Base-by-base conservation (phyloP, 257 asterid species). In the Striga asiatica region DNA sequence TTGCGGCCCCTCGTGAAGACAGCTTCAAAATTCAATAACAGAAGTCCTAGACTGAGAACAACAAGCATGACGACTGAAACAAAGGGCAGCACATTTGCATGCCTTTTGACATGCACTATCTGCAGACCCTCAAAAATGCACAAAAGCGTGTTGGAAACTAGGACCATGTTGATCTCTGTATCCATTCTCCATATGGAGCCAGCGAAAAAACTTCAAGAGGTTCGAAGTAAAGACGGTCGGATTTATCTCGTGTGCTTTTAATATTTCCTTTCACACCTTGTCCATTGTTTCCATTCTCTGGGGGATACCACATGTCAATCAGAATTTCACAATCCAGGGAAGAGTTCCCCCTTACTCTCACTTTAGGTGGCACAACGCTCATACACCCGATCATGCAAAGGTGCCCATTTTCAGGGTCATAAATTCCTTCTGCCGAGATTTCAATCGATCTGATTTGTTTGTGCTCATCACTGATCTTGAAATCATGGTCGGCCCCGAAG, bases 321-420 rank as follows among this genome's bases (percentile, higher is more conserved):
- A 72, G 67, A 73, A 85, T 58, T 66, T 81, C 84, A 74, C 96
- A 85, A 74, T 83, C 96, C 51, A 72, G 29, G 8, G 81, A 77
- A 24, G 56, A 52, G 54, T 78, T 74, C 51, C 54, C 54, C 64
- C 58, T 55, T 21, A 29, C 17, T 63, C 62, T 67, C 48, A n/a
- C 64, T 42, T 58, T 53, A 65, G 69, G 70, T 14, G 79, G 71
- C 47, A 66, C 70, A 11, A 71, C 69, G 46, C 65, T 76, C 88
- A 82, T 74, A 66, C 96, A 89, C 19, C 96, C 97, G 68, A 61
- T 60, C 95, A 89, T 81, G 78, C 95, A 89, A 58, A 86, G 88
- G 47, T 74, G 93, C 38, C 96, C 97, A 13, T 50, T 71, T 50
- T 52, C 60, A n/a, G 79, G 51, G 66, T 85, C 82, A 56, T 85